Conservation (phyloP, 345 rosid genomes). For the Zanthoxylum bungeanum region DNA sequence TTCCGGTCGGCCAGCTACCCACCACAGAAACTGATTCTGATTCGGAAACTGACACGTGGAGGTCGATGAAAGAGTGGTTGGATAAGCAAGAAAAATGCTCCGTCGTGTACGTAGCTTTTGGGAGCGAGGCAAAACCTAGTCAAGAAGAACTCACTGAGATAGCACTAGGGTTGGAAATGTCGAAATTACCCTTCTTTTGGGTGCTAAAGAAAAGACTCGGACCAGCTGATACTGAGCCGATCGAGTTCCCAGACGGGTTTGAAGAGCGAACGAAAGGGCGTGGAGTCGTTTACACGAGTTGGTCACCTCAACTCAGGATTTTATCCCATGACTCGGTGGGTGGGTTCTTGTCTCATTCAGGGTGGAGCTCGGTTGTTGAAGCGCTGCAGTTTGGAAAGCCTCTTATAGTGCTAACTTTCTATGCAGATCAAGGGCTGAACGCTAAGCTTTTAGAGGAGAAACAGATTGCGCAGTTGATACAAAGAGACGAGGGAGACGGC, state of each 20-base stretch:
- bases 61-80: slow-evolving; percentile 30
- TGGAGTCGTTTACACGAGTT: slow-evolving; percentile 34
- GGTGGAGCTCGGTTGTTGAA: slow-evolving; percentile 34
- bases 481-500: slow-evolving; percentile 25
- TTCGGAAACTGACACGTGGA: slow-evolving; percentile 22
- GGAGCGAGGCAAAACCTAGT: slow-evolving; percentile 38
- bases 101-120: slow-evolving; percentile 37
- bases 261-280: slow-evolving; percentile 26
- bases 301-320: slow-evolving; percentile 44
- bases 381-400: slow-evolving; percentile 14
- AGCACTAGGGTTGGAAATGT: slow-evolving; percentile 38
- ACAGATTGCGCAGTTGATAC: slow-evolving; percentile 11
- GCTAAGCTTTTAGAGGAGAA: slow-evolving; percentile 20
- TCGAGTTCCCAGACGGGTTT: slow-evolving; percentile 33
- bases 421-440: slow-evolving; percentile 28
- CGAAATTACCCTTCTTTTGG: slow-evolving; percentile 44
- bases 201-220: slow-evolving; percentile 24
- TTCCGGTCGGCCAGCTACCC: slow-evolving; percentile 53
- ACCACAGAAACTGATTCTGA: slow-evolving; percentile 2
- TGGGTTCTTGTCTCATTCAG: slow-evolving; percentile 31
- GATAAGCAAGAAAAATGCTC: slow-evolving; percentile 16
- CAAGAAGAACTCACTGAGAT: slow-evolving; percentile 28
- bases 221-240: slow-evolving; percentile 17
- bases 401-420: slow-evolving; percentile 18
- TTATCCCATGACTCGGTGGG: slow-evolving; percentile 38